Base-by-base conservation (phyloP, 2,329 filamentous ascomycete species). In the Emericellopsis cladophorae region DNA sequence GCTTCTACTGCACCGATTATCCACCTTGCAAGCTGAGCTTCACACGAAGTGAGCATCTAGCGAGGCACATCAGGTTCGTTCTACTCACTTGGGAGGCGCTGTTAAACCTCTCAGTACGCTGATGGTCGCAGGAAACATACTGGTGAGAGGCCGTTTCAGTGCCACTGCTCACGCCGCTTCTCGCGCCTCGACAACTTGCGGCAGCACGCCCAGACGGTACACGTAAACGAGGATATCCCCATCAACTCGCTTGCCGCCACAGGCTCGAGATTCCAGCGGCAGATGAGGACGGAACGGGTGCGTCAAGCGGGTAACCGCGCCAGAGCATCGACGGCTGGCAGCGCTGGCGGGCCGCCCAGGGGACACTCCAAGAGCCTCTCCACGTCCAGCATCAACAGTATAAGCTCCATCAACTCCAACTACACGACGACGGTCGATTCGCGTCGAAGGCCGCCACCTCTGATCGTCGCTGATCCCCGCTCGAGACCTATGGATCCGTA, bases 191-290 rank as follows among this genome's bases (percentile, higher is more conserved):
- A 98, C 60, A 98, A 98, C 55, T 67, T 98, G 40, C 79, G 92
- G 44, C 92, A 98, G 57, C 92, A 98, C 68, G 92, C 92, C 36
- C 89, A 95, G 60, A 96, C 92, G 0, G 92, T 98, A 1, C 92
- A 98, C 58, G 84, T 94, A 43, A 95, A 96, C 58, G 92, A 96
- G 58, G 88, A 95, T 43, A 98, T 98, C 29, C 92, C 92, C 4
- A 79, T 81, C 33, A 88, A 95, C 58, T 96, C 92, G 2, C 74
- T 96, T 16, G 92, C 92, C 14, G 92, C 90, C 4, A 92, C 86
- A 2, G 88, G 89, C 21, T 94, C 89, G 8, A 74, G 90, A 32
- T 95, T 94, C 52, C 90, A 95, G 53, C 76, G 90, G 46, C 89
- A 95, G 59, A 87, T 95, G 44, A 76, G 90, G 40, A 93, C 86